These are phyloP conservation scores for Trichomonas vaginalis DNA, from an alignment of 208 protist genomes.

Conservation along the genomic window DNA sequence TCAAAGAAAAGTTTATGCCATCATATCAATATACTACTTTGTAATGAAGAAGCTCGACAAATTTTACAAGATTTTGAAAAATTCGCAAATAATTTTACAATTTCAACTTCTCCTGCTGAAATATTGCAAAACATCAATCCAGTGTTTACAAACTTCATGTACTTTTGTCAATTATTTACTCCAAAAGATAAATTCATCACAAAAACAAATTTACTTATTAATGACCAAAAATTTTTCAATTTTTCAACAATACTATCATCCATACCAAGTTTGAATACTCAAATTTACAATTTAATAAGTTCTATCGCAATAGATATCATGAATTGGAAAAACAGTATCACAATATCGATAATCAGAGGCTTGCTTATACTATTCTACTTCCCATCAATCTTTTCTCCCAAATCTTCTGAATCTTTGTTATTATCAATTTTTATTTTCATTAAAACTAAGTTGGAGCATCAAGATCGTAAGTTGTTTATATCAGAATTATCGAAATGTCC, in stretches of 20 bases:
- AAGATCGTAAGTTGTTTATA: not conserved
- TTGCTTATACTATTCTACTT: not conserved
- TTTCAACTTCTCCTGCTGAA: too few species aligned
- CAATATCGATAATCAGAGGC: not conserved
- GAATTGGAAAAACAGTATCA: not conserved
- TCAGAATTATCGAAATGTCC: not conserved
- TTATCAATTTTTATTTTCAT: not conserved
- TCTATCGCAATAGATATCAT: not conserved
- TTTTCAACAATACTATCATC: not conserved
- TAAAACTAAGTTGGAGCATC: not conserved
- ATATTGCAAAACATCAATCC: not conserved
- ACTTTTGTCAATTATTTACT: not conserved
- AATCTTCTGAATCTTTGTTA: not conserved
- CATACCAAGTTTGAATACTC: not conserved
- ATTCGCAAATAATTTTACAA: not conserved
- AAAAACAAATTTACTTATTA: not conserved
- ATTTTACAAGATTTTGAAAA: not conserved
- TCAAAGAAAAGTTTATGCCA: not conserved
- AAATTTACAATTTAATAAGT: not conserved
- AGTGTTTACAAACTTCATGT: not conserved
- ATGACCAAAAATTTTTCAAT: not conserved
- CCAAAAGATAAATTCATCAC: not conserved
- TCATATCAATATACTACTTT: too few species aligned
- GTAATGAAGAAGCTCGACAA: not conserved
- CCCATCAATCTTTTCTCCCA: not conserved